These are phyloP conservation scores for Coemansia sp. DNA, from an alignment of 192 early-diverging fungal genomes.

Conservation along the genomic window DNA sequence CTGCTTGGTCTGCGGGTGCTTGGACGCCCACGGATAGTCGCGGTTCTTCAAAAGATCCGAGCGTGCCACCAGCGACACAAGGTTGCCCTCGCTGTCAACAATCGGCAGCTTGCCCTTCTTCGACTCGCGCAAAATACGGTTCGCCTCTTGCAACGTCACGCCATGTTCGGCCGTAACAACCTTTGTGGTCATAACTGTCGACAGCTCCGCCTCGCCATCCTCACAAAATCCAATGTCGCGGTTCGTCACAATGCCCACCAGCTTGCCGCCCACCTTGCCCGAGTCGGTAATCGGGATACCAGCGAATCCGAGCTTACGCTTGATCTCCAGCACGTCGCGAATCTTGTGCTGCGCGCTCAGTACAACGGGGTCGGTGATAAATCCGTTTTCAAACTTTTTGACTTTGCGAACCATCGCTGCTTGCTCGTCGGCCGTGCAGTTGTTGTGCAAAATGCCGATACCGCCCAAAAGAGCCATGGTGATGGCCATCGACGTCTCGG, in stretches of 20 bases:
- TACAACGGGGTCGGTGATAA: conserved; percentile 92
- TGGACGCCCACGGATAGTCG: conserved; percentile 92
- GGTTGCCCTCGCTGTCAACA: conserved; percentile 76
- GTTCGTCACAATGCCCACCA: conserved; percentile 94
- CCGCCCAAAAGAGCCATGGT: conserved; percentile 95
- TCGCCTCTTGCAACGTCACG: conserved; percentile 87
- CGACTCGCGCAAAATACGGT: conserved; percentile 80
- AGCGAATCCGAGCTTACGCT: conserved; percentile 85
- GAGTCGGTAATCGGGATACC: conserved; percentile 95
- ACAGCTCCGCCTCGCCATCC: conserved; percentile 64
- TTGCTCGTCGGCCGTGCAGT: conserved; percentile 94
- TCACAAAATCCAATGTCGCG: conserved; percentile 94
- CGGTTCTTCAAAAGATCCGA: conserved; percentile 97
- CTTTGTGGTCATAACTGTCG: conserved; percentile 87
- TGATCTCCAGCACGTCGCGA: conserved; percentile 82
- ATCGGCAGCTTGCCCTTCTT: conserved; percentile 98
- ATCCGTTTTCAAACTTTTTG: conserved; percentile 98
- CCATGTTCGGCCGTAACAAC: conserved; percentile 83
- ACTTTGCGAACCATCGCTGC: conserved; percentile 97
- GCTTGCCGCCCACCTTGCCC: conserved; percentile 84
- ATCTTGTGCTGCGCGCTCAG: conserved; percentile 82
- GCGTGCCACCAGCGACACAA: conserved; percentile 88
- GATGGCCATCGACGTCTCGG: conserved; percentile 98
- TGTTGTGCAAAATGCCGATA: conserved; percentile 97
- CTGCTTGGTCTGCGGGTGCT: conserved; percentile 77